phyloP scores from a whole-genome alignment of 306 rosid species.

The Acacia confusa region DNA sequence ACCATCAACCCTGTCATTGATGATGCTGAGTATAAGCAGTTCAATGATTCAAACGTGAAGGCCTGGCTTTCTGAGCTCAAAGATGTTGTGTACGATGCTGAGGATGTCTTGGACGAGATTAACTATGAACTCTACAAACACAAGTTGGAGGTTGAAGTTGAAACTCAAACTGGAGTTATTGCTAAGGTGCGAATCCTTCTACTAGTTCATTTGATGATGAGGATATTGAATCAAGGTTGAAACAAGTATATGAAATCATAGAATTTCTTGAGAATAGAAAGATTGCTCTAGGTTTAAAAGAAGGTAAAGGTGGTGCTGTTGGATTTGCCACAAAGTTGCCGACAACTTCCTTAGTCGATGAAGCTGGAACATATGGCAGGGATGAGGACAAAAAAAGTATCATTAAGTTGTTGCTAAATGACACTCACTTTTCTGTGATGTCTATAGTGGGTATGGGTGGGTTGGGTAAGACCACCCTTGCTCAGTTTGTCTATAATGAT shows the following conservation, averaged over 20 bases:
- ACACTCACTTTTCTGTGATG: background rate
- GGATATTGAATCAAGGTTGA: background rate
- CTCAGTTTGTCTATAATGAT: slow-evolving; percentile 9
- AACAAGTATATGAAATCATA: background rate
- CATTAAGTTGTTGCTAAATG: background rate
- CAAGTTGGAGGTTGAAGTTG: background rate
- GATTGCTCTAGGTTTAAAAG: background rate
- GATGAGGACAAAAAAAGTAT: background rate
- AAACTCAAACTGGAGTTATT: background rate
- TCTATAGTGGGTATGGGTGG: slow-evolving; percentile 1
- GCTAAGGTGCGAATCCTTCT: background rate
- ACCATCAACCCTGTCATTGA: background rate
- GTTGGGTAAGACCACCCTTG: slow-evolving; percentile 22
- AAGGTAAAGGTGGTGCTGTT: background rate
- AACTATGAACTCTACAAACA: background rate
- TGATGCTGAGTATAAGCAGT: background rate
- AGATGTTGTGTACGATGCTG: slow-evolving; percentile 19
- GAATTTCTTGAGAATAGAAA: background rate
- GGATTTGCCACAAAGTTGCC: background rate
- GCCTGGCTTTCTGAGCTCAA: background rate
- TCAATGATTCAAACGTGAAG: background rate
- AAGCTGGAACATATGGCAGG: slow-evolving; percentile 19
- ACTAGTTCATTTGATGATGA: background rate
- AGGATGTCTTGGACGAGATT: slow-evolving; percentile 7
- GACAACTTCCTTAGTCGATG: slow-evolving; percentile 5